Base-by-base conservation (phyloP, 2,329 filamentous ascomycete genomes). In the Pseudogymnoascus sp. region DNA sequence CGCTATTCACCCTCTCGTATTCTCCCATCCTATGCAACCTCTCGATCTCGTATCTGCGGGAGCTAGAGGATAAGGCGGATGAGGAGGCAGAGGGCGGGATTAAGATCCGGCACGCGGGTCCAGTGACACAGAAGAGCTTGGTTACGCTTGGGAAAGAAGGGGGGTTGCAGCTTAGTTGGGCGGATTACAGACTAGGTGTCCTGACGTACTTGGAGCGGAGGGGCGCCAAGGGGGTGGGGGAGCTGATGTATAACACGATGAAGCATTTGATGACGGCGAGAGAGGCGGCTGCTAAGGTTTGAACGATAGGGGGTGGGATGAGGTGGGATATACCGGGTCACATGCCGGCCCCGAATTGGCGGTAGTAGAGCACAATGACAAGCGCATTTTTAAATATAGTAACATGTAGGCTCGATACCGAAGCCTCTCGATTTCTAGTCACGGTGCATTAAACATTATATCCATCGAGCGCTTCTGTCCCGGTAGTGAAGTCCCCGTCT, bases 221-320 rank as follows among this genome's bases (percentile, higher is more conserved):
- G 61, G 89, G 88, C 0, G 80, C 89, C 53, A 76, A 74, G 10
- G 91, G 91, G 0, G 80, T 93, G 31, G 82, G 83, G 14, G 81
- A 87, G 66, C 75, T 96, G 70, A 88, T 96, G 81, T 89, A 89
- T 73, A 90, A 86, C 69, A 93, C 90, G 1, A 91, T 95, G 84
- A 91, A 88, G 72, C 85, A 88, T 60, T 75, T 93, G 68, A 86
- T 85, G 75, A 83, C 78, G 65, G 59, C 56, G 14, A 61, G 63
- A 40, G 63, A 75, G 76, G 35, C 76, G 74, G 69, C 41, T 19
- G 72, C 75, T 33, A 66, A 62, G 53, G 50, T 40, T 8, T 63
- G 41, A 61, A 46, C 1, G 10, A 33, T 7, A 8, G 37, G 60
- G 38, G 4, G 35, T 53, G 46, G 33, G 16, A 19, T 24, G 22